Base-by-base conservation (phyloP, 2,329 filamentous ascomycete species). In the Fusarium sp. region DNA sequence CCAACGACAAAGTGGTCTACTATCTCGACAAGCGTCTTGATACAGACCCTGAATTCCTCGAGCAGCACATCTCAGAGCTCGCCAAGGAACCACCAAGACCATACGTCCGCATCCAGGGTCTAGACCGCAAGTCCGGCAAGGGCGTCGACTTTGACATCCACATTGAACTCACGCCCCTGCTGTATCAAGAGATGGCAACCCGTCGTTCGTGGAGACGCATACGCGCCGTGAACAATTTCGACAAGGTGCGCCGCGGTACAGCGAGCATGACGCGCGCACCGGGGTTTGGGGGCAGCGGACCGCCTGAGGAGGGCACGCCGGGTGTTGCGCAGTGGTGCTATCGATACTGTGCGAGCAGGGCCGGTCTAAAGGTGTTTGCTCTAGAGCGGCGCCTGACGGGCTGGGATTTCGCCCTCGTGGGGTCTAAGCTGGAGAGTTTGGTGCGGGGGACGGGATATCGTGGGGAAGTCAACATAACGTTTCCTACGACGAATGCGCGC, bases 381-480 rank as follows among this genome's bases (percentile, higher is more conserved):
- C 80, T 91, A 25, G 81, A 82, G 70, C 84, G 88, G 14, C 81
- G 81, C 37, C 83, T 94, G 54, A 79, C 84, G 0, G 91, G 92
- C 27, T 88, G 93, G 78, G 88, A 94, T 77, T 84, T 86, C 61
- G 83, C 84, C 3, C 79, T 81, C 48, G 80, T 94, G 25, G 82
- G 84, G 46, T 77, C 81, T 21, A 83, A 87, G 11, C 80, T 94
- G 25, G 83, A 86, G 63, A 81, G 78, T n/a, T 80, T 93, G 5
- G 86, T 94, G 23, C 84, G 87, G 37, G 83, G 84, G 23, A 93
- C 91, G 8, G 90, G 91, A 78, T 95, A 94, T 82, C 87, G 87
- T 31, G 92, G 92, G 11, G 81, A 85, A 59, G 79, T 92, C 27
- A 70, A 80, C 21, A 84, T 94, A 58, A 80, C 82, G 1, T 92